Base-by-base conservation (phyloP, 1,284 basidiomycete genomes). In the Pholiota adiposa region DNA sequence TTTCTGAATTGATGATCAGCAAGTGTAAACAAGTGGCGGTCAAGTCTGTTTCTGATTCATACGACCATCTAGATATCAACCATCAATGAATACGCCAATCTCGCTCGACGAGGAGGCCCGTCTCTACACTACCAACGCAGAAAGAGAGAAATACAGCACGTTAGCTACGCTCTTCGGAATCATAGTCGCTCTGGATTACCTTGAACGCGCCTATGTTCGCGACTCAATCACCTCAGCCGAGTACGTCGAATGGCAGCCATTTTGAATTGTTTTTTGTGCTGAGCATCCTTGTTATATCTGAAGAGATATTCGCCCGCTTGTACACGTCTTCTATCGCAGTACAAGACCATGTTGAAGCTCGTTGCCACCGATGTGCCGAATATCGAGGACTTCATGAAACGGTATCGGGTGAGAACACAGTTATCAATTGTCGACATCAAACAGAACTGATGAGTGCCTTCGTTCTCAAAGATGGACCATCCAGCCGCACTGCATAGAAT, bases 231-330 rank as follows among this genome's bases (percentile, higher is more conserved):
- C 88, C 18, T 91, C 94, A 8, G 89, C 89, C 53, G 94, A 98
- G 92, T 96, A 77, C 73, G 93, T 84, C 16, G 53, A 50, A 38
- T 58, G 25, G 55, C 44, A 54, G 58, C 9, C 46, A 38, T 27
- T 54, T 36, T 23, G 61, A 52, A 36, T 55, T 33, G 48, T 51
- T 63, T 11, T n/a, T 11, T 23, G 33, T 43, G 52, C 70, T 76
- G 61, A 73, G 70, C 65, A 57, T 41, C 55, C n/a, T 50, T 54
- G 46, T 54, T 62, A 58, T 54, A 36, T 65, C 64, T 73, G 67
- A 83, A 83, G 83, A 96, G 94, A 81, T 99, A 99, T 75, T 96
- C 95, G 59, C 96, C 95, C 59, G 95, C 95, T 64, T 99, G 97
- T 73, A 94, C 93, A 16, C 84, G 94, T 48, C 78, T 99, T 18